These are phyloP conservation scores for Eremothecium gossypii DNA, from an alignment of 1,139 yeast species.

Conservation along the genomic window DNA sequence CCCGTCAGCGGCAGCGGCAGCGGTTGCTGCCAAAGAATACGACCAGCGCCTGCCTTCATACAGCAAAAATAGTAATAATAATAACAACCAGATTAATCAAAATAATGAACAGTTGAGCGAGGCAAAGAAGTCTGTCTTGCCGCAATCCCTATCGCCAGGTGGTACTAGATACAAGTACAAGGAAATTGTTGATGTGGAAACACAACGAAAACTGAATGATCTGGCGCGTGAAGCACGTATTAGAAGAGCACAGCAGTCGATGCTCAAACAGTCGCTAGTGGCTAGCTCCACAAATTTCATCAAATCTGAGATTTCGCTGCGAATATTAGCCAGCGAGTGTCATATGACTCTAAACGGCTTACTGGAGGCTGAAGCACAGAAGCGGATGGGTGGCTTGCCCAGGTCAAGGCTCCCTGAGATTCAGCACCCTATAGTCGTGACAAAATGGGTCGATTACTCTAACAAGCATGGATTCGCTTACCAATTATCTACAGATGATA, in stretches of 20 bases:
- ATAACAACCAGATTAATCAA: background rate
- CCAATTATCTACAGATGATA: constrained; percentile 80
- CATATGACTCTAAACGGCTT: constrained; percentile 36
- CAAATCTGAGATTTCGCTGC: constrained; percentile 30
- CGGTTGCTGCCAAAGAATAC: constrained; percentile 3
- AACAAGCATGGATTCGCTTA: constrained; percentile 94
- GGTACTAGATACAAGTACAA: constrained; percentile 82
- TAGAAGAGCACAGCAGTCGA: constrained; percentile 29
- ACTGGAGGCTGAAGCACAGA: constrained; percentile 35
- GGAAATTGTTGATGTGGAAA: constrained; percentile 41
- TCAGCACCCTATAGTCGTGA: constrained; percentile 64
- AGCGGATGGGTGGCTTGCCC: constrained; percentile 32
- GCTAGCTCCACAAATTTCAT: constrained; percentile 29
- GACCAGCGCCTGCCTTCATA: background rate
- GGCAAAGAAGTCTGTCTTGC: constrained; percentile 62
- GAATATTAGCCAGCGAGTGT: constrained; percentile 37
- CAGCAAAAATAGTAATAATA: background rate
- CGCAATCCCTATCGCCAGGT: constrained; percentile 86
- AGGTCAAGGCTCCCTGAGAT: constrained; percentile 28
- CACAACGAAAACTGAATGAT: constrained; percentile 28
- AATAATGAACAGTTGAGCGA: constrained; percentile 35
- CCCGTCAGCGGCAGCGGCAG: constrained; percentile 13
- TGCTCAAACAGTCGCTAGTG: constrained; percentile 21
- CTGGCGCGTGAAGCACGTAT: constrained; percentile 29
- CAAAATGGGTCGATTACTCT: constrained; percentile 97